These are phyloP conservation scores for Fusarium illudens DNA, from an alignment of 2,329 filamentous ascomycete species.

Conservation along the genomic window DNA sequence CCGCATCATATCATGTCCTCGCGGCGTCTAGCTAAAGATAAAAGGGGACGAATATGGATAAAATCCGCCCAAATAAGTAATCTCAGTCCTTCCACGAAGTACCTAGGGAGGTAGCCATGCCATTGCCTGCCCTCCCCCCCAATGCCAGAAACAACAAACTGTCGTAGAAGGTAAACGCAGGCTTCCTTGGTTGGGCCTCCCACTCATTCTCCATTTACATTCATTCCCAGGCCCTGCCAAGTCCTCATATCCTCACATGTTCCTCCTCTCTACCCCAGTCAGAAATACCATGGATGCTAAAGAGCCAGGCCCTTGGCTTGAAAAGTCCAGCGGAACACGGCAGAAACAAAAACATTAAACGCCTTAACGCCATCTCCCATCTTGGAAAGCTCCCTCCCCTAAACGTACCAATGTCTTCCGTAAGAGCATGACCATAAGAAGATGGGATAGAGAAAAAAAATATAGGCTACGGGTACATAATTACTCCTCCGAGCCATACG, in stretches of 20 bases:
- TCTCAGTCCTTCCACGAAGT: constrained; percentile 11
- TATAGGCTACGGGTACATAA: constrained; percentile 11
- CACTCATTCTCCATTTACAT: background rate
- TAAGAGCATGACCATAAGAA: background rate
- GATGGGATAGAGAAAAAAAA: background rate
- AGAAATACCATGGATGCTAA: background rate
- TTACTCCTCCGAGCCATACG: background rate
- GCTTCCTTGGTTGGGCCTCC: background rate
- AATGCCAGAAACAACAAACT: constrained; percentile 12
- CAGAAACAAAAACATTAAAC: constrained; percentile 12
- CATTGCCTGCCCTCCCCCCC: background rate
- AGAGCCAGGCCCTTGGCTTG: background rate
- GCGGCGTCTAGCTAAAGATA: constrained; percentile 19
- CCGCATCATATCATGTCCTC: constrained; percentile 10
- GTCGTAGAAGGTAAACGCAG: background rate
- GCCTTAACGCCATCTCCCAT: constrained; percentile 25
- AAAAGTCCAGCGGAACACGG: constrained; percentile 3
- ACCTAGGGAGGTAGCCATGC: background rate
- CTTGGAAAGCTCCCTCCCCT: background rate
- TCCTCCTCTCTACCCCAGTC: background rate
- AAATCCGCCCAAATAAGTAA: background rate
- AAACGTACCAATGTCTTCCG: background rate
- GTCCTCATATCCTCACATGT: background rate
- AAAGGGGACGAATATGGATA: background rate
- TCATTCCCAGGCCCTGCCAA: background rate